Percentiles rank a stretch among this genome's conserved stretches.
These are phyloP conservation scores for Moricandia arvensis DNA, from an alignment of 345 rosid genomes.

Conservation along the genomic window DNA sequence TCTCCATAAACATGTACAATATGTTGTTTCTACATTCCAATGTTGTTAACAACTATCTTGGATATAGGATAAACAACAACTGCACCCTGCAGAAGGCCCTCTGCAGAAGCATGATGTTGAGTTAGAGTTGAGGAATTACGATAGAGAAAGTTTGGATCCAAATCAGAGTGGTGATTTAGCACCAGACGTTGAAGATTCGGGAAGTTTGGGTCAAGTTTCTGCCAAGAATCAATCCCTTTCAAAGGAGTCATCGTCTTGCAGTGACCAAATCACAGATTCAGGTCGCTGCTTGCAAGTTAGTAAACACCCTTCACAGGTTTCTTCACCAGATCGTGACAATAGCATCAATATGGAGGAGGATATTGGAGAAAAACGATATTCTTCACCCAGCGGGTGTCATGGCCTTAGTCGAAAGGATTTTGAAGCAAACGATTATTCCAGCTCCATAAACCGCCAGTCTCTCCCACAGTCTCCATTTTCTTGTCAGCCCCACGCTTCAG, in stretches of 20 bases:
- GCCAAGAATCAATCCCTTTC: conserved; percentile 13
- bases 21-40: not conserved
- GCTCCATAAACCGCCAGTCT: conserved; percentile 34
- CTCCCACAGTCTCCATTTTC: conserved; percentile 37
- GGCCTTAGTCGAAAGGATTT: conserved; percentile 5
- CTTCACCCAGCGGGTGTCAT: conserved; percentile 18
- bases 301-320: conserved; percentile 43
- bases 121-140: conserved; percentile 23
- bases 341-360: conserved; percentile 13
- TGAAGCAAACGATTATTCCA: conserved; percentile 28
- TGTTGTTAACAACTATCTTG: not conserved
- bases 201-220: conserved; percentile 32
- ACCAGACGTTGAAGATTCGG: conserved; percentile 34
- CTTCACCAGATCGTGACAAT: conserved; percentile 33
- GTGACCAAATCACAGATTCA: conserved; percentile 35
- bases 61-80: conserved; percentile 42
- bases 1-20: not conserved
- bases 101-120: conserved; percentile 32
- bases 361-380: conserved; percentile 22
- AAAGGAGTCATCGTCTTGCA: conserved; percentile 19
- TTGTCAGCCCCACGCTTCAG: conserved; percentile 34
- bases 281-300: conserved; percentile 31
- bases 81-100: conserved; percentile 16
- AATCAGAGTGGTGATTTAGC: conserved; percentile 39
- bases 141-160: conserved; percentile 32